A percentile compares a stretch with the other conserved stretches of the same genome.
phyloP scores from a whole-genome alignment of 225 moss, liverwort and hornwort genomes.

The Lunularia cruciata region DNA sequence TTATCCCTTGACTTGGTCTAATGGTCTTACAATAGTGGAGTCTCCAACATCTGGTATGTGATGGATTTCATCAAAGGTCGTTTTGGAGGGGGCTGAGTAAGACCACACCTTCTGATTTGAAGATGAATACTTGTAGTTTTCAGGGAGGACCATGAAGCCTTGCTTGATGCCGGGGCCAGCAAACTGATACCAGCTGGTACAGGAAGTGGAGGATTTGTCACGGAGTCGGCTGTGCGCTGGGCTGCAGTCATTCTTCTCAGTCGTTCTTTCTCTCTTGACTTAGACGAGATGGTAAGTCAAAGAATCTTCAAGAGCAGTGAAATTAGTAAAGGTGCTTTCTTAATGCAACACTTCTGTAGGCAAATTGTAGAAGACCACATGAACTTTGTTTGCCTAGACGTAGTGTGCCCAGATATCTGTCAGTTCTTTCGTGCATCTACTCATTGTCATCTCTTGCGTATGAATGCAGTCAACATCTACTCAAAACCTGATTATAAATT shows the following conservation, averaged over 20 bases:
- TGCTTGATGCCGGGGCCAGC: conserved; percentile 75
- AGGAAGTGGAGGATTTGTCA: conserved; percentile 64
- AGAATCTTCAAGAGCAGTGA: neutral
- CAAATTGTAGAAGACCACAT: too few relatives aligned
- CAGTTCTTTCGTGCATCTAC: too few relatives aligned
- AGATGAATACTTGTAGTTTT: conserved; percentile 49
- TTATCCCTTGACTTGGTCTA: neutral
- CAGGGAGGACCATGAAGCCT: conserved; percentile 88
- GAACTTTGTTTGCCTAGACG: too few relatives aligned
- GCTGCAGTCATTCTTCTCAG: conserved; percentile 86
- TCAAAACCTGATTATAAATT: too few relatives aligned
- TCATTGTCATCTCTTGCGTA: too few relatives aligned
- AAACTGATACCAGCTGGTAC: conserved; percentile 58
- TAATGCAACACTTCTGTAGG: too few relatives aligned
- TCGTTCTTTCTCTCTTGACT: conserved; percentile 78
- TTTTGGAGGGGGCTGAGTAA: neutral
- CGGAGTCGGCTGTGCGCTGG: conserved; percentile 77
- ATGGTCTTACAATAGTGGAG: neutral
- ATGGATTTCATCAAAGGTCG: neutral
- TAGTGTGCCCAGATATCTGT: too few relatives aligned
- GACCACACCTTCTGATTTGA: conserved; percentile 20
- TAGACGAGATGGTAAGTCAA: conserved; percentile 53
- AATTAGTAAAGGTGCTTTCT: too few relatives aligned
- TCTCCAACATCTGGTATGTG: too few relatives aligned
- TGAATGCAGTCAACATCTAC: too few relatives aligned